Evolutionary conservation across 2,329 filamentous ascomycete species (phyloP).

Genomic region (Pseudogymnoascus sp.): DNA sequence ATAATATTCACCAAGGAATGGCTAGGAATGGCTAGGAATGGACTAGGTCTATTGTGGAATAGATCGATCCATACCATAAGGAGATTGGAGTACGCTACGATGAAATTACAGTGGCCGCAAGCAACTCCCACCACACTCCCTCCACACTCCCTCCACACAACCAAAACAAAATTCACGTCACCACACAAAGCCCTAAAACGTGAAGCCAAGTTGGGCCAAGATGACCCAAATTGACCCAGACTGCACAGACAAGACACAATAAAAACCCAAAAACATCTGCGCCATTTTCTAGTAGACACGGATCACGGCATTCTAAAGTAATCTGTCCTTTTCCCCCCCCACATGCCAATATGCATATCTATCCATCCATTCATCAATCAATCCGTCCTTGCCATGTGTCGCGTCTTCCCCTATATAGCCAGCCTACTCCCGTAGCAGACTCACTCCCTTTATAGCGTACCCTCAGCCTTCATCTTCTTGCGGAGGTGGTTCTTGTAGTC

Average conservation of each 20-base stretch:
- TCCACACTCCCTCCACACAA: background rate
- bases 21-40: background rate
- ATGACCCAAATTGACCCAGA: background rate
- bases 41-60: background rate
- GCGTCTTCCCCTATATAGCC: background rate
- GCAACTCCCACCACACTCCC: background rate
- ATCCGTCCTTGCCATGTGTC: background rate
- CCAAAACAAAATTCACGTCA: background rate
- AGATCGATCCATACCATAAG: background rate
- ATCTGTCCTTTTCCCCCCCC: background rate
- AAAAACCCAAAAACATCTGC: constrained; percentile 1
- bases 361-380: background rate
- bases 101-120: background rate
- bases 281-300: constrained; percentile 10
- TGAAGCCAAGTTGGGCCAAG: background rate
- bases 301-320: constrained; percentile 12
- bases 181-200: background rate
- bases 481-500: constrained; percentile 98
- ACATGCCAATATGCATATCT: constrained; percentile 6
- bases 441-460: background rate
- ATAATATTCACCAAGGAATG: background rate
- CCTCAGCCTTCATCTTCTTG: constrained; percentile 75
- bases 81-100: too few species aligned
- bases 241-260: background rate
- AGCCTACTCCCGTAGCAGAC: background rate